Evolutionary conservation across 2,329 filamentous ascomycete genomes (phyloP), one percentile per base, ranked within the genome.

Genomic region (Stemphylium lycopersici): DNA sequence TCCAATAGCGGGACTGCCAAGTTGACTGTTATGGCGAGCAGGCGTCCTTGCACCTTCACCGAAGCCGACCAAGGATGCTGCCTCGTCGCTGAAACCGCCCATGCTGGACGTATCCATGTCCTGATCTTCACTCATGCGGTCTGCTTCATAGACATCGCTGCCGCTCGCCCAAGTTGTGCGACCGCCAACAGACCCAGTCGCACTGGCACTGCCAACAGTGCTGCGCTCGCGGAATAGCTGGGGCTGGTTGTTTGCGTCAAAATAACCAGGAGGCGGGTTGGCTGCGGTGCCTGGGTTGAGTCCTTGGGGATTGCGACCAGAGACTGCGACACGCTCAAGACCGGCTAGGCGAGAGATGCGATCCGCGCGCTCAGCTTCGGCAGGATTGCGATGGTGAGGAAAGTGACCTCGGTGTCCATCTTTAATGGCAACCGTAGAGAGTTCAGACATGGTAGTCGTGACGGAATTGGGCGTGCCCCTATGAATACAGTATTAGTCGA

Each of bases 371-470:
- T 96, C 93, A 59, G 92, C 92, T 68, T 96, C 93, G 56, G 95
- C 87, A 67, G 89, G 93, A 16, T 87, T 75, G 55, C 84, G 82
- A 52, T 81, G 77, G 50, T 87, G 83, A 24, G 87, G 85, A 24
- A 88, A 83, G 71, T 92, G 87, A 60, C 93, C 93, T 56, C 91
- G 90, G 71, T 97, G 91, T 66, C 93, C 93, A 73, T 98, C 93
- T 77, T 97, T 96, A 82, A 96, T 96, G 46, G 93, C 93, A 11
- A 91, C 95, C 15, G 93, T 97, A 13, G 91, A 96, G 42, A 98
- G 84, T 36, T 92, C 88, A 22, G 91, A 96, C 69, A 98, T 88
- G 46, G 92, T 96, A 11, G 93, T 97, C 3, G 91, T 96, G 36
- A 90, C 89, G 63, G 91, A 96, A 62, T 95, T 97, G 3, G 93